Conservation (phyloP, 2,329 filamentous ascomycete genomes). For the Corniculantispora saksenae region DNA sequence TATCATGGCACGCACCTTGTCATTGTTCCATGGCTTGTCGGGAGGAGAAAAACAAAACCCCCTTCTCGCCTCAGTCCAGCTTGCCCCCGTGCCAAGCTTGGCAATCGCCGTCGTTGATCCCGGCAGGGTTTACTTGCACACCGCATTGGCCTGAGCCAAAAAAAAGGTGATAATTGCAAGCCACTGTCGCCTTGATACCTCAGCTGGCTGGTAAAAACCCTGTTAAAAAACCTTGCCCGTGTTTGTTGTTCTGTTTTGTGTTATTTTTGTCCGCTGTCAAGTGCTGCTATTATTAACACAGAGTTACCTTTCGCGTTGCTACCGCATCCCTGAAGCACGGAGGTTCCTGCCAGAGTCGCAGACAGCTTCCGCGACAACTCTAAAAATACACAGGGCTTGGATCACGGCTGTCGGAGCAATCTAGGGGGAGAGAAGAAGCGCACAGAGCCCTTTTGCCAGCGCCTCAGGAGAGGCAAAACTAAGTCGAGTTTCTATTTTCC, state of each 20-base stretch:
- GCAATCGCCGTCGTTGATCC: constrained; percentile 3
- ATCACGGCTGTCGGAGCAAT: neutral
- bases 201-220: neutral
- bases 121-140: neutral
- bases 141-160: neutral
- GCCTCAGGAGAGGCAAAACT: constrained; percentile 1
- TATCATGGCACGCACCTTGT: neutral
- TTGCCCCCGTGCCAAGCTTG: neutral
- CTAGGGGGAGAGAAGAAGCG: neutral
- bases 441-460: constrained; percentile 4
- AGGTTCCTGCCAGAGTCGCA: neutral
- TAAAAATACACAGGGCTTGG: constrained; percentile 3
- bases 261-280: neutral
- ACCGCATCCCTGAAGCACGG: neutral
- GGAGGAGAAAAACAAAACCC: neutral
- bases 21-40: constrained; percentile 2
- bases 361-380: neutral
- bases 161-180: neutral
- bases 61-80: neutral
- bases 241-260: neutral
- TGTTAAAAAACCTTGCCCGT: neutral
- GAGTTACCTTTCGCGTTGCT: neutral
- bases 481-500: neutral
- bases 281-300: neutral
- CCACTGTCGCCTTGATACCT: constrained; percentile 12